Conservation (phyloP, 2,329 filamentous ascomycete species). For the Monosporascus sp. region DNA sequence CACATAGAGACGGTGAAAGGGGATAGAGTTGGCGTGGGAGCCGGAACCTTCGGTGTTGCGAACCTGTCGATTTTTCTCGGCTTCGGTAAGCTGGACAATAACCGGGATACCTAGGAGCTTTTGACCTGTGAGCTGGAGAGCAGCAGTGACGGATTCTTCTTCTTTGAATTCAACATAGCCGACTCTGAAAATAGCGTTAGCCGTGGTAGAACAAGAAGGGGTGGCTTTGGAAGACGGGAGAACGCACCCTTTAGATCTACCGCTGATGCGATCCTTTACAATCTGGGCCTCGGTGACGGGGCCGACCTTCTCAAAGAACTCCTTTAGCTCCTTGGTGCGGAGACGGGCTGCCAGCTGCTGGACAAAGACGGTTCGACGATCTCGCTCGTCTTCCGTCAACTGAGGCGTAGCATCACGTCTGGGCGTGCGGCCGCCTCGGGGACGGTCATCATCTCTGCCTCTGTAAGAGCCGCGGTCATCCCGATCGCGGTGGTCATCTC, state of each 20-base stretch:
- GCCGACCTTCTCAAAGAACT: slow-evolving; percentile 93
- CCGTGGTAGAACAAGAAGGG: neutral
- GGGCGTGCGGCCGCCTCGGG: slow-evolving; percentile 29
- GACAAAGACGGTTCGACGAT: slow-evolving; percentile 95
- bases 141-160: slow-evolving; percentile 88
- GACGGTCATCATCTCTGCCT: slow-evolving; percentile 45
- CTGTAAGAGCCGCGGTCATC: slow-evolving; percentile 51
- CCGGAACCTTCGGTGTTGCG: slow-evolving; percentile 68
- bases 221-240: neutral
- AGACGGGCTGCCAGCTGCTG: slow-evolving; percentile 95
- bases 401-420: slow-evolving; percentile 59
- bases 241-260: slow-evolving; percentile 90
- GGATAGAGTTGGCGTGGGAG: slow-evolving; percentile 75
- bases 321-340: slow-evolving; percentile 85
- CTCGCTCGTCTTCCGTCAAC: slow-evolving; percentile 90
- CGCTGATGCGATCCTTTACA: slow-evolving; percentile 94
- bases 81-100: slow-evolving; percentile 96
- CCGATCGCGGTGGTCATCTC: slow-evolving; percentile 49
- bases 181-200: slow-evolving; percentile 59
- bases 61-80: slow-evolving; percentile 97
- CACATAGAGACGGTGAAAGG: slow-evolving; percentile 96
- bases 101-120: slow-evolving; percentile 98
- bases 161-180: slow-evolving; percentile 99
- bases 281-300: slow-evolving; percentile 97
- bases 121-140: slow-evolving; percentile 97